Conservation (phyloP, 345 rosid species). For the Populus pruinosa region DNA sequence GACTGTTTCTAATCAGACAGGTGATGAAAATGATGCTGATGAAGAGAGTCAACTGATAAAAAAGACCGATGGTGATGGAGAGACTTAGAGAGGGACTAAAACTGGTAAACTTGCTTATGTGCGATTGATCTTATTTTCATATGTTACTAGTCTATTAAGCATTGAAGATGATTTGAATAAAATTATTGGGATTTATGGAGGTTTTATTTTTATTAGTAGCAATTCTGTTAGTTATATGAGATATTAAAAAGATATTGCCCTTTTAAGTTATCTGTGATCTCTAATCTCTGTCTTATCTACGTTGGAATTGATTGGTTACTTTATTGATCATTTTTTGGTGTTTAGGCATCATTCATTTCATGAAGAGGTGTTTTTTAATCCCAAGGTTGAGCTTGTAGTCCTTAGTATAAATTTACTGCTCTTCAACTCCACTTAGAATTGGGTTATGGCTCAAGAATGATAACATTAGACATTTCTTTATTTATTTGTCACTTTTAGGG, state of each 20-base stretch:
- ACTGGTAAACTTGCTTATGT: conserved; percentile 44
- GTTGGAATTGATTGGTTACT: neutral
- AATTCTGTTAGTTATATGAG: neutral
- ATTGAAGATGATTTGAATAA: conserved; percentile 8
- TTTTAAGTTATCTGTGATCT: neutral
- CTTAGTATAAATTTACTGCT: neutral
- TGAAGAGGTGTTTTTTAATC: neutral
- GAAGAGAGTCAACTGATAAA: conserved; percentile 23
- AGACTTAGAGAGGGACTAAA: conserved; percentile 38
- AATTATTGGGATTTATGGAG: conserved; percentile 10
- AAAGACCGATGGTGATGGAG: conserved; percentile 28
- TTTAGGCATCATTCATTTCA: neutral
- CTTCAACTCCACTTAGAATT: neutral
- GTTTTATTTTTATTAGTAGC: neutral
- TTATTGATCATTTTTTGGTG: neutral
- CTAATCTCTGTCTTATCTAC: neutral
- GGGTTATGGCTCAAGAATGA: neutral
- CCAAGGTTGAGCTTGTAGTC: neutral
- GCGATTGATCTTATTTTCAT: conserved; percentile 27
- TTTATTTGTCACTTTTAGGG: neutral
- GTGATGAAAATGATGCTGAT: conserved; percentile 29
- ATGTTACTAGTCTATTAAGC: conserved; percentile 7
- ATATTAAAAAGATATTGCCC: neutral
- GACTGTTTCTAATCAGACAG: conserved; percentile 31
- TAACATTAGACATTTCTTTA: neutral